Evolutionary conservation across 2,329 filamentous ascomycete species (phyloP).

Genomic region (Fusarium abutilonis): DNA sequence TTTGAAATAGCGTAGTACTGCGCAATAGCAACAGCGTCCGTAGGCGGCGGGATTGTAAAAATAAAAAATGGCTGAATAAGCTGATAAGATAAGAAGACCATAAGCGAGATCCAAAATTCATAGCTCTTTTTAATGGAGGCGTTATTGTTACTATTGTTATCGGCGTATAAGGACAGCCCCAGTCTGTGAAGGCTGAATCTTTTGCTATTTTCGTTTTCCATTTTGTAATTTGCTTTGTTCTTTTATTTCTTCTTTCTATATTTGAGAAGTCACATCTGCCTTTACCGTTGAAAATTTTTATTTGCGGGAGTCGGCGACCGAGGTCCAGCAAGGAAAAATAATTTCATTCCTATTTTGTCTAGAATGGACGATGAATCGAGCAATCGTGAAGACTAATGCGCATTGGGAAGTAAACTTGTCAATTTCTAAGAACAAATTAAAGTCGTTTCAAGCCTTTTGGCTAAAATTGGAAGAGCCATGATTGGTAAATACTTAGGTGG

Average conservation of each 20-base stretch:
- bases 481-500: background rate
- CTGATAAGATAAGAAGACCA: background rate
- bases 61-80: background rate
- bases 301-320: too few species aligned
- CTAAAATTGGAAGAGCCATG: background rate
- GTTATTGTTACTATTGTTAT: too few species aligned
- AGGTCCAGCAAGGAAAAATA: background rate
- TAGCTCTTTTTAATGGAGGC: too few species aligned
- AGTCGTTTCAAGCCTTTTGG: background rate
- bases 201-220: background rate
- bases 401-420: background rate
- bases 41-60: constrained; percentile 14
- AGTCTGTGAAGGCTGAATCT: background rate
- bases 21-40: constrained; percentile 36
- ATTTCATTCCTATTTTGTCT: background rate
- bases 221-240: background rate
- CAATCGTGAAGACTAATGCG: background rate
- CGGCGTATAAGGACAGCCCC: background rate
- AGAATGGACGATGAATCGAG: background rate
- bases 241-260: background rate
- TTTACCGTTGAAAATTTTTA: too few species aligned
- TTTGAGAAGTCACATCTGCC: too few species aligned
- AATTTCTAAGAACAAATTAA: background rate
- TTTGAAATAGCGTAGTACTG: constrained; percentile 33
- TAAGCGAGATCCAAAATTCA: too few species aligned